phyloP scores from a whole-genome alignment of 1,139 yeast species.

The Trichomonascaceae sp. region DNA sequence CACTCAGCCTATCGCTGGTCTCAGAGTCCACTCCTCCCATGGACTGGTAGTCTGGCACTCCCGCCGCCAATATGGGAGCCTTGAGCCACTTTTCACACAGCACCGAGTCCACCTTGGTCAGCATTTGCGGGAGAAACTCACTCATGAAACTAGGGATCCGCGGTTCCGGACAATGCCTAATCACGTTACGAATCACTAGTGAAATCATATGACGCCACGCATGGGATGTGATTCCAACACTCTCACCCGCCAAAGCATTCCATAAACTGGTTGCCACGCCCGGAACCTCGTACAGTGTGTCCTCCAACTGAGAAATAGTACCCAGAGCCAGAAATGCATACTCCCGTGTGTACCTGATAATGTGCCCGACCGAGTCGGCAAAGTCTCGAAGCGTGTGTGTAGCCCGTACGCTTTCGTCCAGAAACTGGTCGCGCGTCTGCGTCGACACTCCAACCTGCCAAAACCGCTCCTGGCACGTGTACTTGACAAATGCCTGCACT shows the following conservation, averaged over 20 bases:
- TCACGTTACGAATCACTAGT: constrained; percentile 71
- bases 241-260: constrained; percentile 79
- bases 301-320: constrained; percentile 81
- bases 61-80: no score
- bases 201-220: constrained; percentile 97
- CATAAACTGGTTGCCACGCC: constrained; percentile 62
- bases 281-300: constrained; percentile 77
- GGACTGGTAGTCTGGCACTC: no score
- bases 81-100: constrained; percentile 64
- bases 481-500: constrained; percentile 79
- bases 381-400: constrained; percentile 88
- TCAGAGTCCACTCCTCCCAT: constrained; percentile 38
- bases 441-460: constrained; percentile 98
- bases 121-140: constrained; percentile 64
- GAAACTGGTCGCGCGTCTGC: constrained; percentile 86
- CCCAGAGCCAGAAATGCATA: constrained; percentile 87
- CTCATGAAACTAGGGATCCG: constrained; percentile 58
- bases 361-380: constrained; percentile 97
- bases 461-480: constrained; percentile 82
- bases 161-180: constrained; percentile 75
- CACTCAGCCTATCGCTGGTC: constrained; percentile 80
- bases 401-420: constrained; percentile 89
- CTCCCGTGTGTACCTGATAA: constrained; percentile 88
- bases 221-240: constrained; percentile 79
- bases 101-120: constrained; percentile 58